These are phyloP conservation scores for Exophiala spinifera DNA, from an alignment of 2,329 filamentous ascomycete species.

Conservation along the genomic window DNA sequence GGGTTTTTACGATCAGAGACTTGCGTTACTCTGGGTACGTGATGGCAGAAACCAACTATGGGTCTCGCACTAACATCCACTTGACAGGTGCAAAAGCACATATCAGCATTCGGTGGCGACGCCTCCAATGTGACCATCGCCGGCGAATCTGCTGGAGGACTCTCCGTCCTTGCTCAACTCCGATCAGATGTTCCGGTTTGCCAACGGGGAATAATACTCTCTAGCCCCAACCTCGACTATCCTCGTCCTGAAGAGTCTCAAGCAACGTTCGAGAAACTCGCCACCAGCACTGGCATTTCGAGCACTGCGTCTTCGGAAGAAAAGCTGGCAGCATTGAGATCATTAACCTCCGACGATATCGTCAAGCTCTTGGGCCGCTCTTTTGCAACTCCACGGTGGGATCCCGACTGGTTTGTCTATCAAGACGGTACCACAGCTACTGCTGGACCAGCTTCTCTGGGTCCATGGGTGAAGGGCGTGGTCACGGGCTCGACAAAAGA, in stretches of 20 bases:
- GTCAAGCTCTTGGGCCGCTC: conserved; percentile 1
- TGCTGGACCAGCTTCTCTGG: conserved; percentile 14
- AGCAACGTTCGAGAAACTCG: conserved; percentile 15
- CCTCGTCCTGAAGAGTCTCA: conserved; percentile 13
- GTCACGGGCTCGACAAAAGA: conserved; percentile 11
- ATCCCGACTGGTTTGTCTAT: conserved; percentile 14
- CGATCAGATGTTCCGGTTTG: conserved; percentile 14
- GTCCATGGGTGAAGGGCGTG: conserved; percentile 15
- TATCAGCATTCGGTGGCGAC: conserved; percentile 42
- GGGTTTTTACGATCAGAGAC: conserved; percentile 41
- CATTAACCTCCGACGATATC: conserved; percentile 5
- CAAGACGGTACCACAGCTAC: conserved; percentile 12
- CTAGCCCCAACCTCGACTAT: conserved; percentile 16
- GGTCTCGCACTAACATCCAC: too few relatives aligned
- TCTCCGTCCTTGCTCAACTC: conserved; percentile 29
- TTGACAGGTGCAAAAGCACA: conserved; percentile 36
- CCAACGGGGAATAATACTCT: conserved; percentile 13
- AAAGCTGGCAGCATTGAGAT: conserved; percentile 12
- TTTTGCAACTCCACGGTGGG: conserved; percentile 14
- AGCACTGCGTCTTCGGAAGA: conserved; percentile 6
- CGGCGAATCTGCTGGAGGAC: conserved; percentile 51
- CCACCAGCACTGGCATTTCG: conserved; percentile 4
- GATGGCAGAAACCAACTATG: too few relatives aligned
- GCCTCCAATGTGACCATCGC: conserved; percentile 38
- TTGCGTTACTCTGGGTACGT: conserved; percentile 37